Percentiles rank a stretch among this genome's conserved stretches.
Evolutionary conservation across 805 yeast species (phyloP).

Genomic region (Cyberlindnera mycetangii): DNA sequence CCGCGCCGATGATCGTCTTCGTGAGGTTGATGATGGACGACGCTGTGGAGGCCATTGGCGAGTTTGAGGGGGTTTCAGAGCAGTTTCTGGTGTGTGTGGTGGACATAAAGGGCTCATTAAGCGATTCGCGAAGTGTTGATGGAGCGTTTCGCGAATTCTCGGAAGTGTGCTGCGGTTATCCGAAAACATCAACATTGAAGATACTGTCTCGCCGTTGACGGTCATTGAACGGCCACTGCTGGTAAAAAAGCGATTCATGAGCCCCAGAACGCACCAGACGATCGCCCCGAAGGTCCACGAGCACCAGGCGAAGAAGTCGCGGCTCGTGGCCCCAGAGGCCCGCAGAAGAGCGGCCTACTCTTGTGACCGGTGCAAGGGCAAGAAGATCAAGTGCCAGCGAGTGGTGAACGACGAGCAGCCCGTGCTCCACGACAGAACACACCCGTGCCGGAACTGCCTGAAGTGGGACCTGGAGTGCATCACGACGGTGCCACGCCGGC

Average conservation of each 20-base stretch:
- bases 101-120: background rate
- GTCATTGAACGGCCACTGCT: no score
- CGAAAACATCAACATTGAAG: background rate
- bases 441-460: slow-evolving; percentile 39
- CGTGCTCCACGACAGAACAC: slow-evolving; percentile 28
- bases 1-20: slow-evolving; percentile 81
- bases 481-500: slow-evolving; percentile 41
- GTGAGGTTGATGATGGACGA: slow-evolving; percentile 67
- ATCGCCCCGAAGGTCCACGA: slow-evolving; percentile 7
- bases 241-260: no score
- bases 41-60: slow-evolving; percentile 22
- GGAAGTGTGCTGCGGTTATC: slow-evolving; percentile 6
- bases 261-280: slow-evolving; percentile 1
- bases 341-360: slow-evolving; percentile 42
- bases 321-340: slow-evolving; percentile 36
- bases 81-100: background rate
- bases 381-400: slow-evolving; percentile 42
- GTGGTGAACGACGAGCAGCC: slow-evolving; percentile 29
- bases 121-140: background rate
- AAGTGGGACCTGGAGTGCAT: slow-evolving; percentile 38
- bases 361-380: slow-evolving; percentile 44
- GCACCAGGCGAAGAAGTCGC: slow-evolving; percentile 25
- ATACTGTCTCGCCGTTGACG: background rate
- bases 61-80: background rate
- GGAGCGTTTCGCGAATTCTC: slow-evolving; percentile 2